These are phyloP conservation scores for Staphylotrichum tortipilum DNA, from an alignment of 495 filamentous ascomycete species.

Conservation along the genomic window DNA sequence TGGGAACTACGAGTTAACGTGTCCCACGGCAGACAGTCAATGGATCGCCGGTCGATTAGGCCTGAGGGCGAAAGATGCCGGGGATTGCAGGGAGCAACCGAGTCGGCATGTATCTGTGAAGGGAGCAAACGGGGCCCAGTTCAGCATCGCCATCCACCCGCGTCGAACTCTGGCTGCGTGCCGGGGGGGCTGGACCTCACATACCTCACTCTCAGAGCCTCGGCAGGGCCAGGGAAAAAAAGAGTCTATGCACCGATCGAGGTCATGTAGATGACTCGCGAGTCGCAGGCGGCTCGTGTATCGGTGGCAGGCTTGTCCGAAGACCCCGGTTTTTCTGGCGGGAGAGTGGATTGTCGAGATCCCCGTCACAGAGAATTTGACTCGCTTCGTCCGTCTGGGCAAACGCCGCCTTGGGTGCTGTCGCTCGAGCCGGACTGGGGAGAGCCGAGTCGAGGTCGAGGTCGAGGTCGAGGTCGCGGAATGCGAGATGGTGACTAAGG, in stretches of 20 bases:
- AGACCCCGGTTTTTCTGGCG: conserved; percentile 1
- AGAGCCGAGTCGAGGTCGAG: not conserved
- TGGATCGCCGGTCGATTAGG: conserved; percentile 32
- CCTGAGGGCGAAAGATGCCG: conserved; percentile 49
- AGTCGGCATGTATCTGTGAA: conserved; percentile 38
- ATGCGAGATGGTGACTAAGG: conserved; percentile 20
- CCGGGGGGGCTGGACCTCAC: conserved; percentile 13
- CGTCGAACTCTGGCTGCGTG: conserved; percentile 22
- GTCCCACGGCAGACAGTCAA: conserved; percentile 51
- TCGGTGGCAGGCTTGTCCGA: conserved; percentile 4
- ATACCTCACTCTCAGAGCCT: conserved; percentile 31
- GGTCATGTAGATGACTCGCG: conserved; percentile 24
- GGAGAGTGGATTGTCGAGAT: conserved; percentile 1
- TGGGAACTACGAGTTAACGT: conserved; percentile 65
- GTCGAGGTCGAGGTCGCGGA: conserved; percentile 9
- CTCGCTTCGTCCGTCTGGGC: not conserved
- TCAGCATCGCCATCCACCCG: conserved; percentile 14
- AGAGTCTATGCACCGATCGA: conserved; percentile 23
- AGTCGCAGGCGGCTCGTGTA: conserved; percentile 4
- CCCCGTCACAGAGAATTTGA: conserved; percentile 1
- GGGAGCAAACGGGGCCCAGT: conserved; percentile 30
- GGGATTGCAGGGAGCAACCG: conserved; percentile 32
- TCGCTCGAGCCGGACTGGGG: conserved; percentile 4
- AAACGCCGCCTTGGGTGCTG: not conserved
- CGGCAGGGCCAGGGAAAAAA: conserved; percentile 20